These are phyloP conservation scores for Phycomyces blakesleeanus DNA, from an alignment of 192 early-diverging fungal species.

Conservation along the genomic window DNA sequence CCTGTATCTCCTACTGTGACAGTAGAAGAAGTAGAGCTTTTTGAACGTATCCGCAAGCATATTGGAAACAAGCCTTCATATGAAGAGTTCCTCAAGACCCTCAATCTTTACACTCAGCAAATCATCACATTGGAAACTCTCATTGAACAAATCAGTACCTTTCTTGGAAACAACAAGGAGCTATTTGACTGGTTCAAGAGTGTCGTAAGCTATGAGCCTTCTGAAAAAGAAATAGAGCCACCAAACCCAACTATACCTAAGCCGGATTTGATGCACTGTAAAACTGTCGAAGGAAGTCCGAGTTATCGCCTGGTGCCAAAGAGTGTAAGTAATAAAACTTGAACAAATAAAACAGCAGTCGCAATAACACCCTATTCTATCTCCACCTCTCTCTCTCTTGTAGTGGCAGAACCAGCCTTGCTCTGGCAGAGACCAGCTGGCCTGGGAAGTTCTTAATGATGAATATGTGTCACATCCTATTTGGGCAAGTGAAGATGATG, in stretches of 20 bases:
- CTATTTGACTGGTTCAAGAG: slow-evolving; percentile 95
- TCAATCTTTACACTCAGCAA: slow-evolving; percentile 93
- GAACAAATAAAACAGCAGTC: background rate
- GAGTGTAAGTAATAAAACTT: slow-evolving; percentile 41
- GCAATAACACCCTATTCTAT: too few relatives aligned
- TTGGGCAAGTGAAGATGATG: slow-evolving; percentile 86
- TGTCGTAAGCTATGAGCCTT: slow-evolving; percentile 79
- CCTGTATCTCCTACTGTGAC: slow-evolving; percentile 39
- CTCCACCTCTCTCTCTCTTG: too few relatives aligned
- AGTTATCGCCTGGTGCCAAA: slow-evolving; percentile 70
- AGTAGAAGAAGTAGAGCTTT: slow-evolving; percentile 87
- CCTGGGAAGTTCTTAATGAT: slow-evolving; percentile 95
- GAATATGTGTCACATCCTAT: slow-evolving; percentile 92
- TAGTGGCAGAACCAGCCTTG: slow-evolving; percentile 61
- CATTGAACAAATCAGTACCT: slow-evolving; percentile 81
- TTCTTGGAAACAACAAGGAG: slow-evolving; percentile 77
- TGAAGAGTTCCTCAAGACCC: slow-evolving; percentile 93
- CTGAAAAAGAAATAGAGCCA: slow-evolving; percentile 63
- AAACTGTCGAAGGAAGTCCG: slow-evolving; percentile 52
- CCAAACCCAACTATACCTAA: slow-evolving; percentile 56
- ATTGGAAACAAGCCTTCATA: slow-evolving; percentile 87
- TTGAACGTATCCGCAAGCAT: slow-evolving; percentile 84
- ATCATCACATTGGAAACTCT: slow-evolving; percentile 82
- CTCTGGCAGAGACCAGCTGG: slow-evolving; percentile 89
- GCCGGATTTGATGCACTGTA: slow-evolving; percentile 58